A percentile compares a stretch with the other conserved stretches of the same genome.
Conservation (phyloP, 192 early-diverging fungal genomes). For the Funneliformis mosseae region DNA sequence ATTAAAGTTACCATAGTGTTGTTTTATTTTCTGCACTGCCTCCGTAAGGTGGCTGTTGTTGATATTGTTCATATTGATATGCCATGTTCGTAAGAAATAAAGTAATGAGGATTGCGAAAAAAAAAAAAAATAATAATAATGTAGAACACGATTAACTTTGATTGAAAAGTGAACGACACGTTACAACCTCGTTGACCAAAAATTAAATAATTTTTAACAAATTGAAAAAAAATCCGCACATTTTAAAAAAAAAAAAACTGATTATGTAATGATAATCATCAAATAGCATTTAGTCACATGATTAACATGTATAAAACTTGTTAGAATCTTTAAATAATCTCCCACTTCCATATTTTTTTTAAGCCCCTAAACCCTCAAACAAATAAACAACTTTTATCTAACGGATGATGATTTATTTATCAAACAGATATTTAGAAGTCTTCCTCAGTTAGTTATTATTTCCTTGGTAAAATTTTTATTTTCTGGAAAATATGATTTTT, state of each 20-base stretch:
- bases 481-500: no score
- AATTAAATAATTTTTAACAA: not conserved
- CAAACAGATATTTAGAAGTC: no score
- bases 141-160: not conserved
- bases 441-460: no score
- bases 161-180: not conserved
- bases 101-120: not conserved
- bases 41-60: conserved; percentile 29
- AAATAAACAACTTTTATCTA: no score
- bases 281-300: no score
- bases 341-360: no score
- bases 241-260: not conserved
- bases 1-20: conserved; percentile 31
- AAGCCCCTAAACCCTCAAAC: no score
- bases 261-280: no score
- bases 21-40: conserved; percentile 33
- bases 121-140: not conserved
- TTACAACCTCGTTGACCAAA: not conserved
- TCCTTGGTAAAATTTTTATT: no score
- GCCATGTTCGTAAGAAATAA: conserved; percentile 17
- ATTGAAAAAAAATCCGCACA: not conserved
- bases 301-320: no score
- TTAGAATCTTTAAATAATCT: no score
- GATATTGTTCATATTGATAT: conserved; percentile 36
- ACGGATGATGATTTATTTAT: no score